These are phyloP conservation scores for Pseudovirgaria hyperparasitica DNA, from an alignment of 2,329 filamentous ascomycete species.

Conservation along the genomic window DNA sequence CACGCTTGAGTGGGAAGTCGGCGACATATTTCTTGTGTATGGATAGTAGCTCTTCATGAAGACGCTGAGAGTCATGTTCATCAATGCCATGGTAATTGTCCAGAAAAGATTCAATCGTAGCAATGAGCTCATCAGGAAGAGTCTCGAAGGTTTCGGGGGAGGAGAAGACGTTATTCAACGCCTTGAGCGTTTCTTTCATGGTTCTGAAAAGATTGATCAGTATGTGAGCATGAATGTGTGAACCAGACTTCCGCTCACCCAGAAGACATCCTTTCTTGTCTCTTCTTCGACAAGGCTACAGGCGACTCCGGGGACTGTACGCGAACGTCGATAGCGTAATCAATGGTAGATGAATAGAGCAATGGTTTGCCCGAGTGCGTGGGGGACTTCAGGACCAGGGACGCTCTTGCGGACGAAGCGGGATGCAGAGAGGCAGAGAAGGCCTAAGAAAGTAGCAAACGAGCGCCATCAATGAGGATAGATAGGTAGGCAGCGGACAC, in stretches of 20 bases:
- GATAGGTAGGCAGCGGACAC: no score
- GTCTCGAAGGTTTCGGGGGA: conserved; percentile 34
- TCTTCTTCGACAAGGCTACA: conserved; percentile 27
- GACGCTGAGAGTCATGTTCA: conserved; percentile 53
- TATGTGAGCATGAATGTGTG: conserved; percentile 1
- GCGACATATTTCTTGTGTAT: conserved; percentile 55
- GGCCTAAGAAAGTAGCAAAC: no score
- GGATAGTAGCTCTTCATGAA: conserved; percentile 58
- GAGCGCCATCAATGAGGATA: no score
- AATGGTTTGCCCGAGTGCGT: conserved; percentile 23
- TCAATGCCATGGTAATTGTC: conserved; percentile 55
- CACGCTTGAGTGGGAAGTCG: conserved; percentile 42
- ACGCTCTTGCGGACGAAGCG: conserved; percentile 12
- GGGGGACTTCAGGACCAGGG: conserved; percentile 18
- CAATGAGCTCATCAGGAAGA: conserved; percentile 51
- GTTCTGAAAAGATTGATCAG: conserved; percentile 22
- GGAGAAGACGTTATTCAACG: conserved; percentile 31
- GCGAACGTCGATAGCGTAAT: conserved; percentile 9
- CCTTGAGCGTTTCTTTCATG: conserved; percentile 36
- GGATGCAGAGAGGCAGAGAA: no score
- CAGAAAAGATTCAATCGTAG: conserved; percentile 53
- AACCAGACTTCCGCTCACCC: conserved; percentile 10
- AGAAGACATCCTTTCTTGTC: conserved; percentile 10
- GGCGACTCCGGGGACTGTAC: conserved; percentile 28
- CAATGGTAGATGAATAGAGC: conserved; percentile 20